Evolutionary conservation across 768 basidiomycete species (phyloP).

Genomic region (Crucibulum laeve): DNA sequence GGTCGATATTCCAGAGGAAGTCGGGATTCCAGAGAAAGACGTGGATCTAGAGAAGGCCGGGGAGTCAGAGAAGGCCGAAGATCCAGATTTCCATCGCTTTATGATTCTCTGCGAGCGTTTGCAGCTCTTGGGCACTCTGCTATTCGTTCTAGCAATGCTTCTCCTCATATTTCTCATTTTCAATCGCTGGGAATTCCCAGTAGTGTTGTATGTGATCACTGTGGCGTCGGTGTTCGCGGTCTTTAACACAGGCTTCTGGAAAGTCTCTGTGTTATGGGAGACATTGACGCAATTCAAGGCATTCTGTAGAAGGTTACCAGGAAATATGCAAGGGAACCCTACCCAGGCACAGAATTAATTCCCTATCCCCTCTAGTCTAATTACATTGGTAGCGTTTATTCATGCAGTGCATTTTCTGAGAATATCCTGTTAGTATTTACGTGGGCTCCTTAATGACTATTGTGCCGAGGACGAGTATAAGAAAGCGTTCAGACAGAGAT

Average conservation of each 20-base stretch:
- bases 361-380: too few species aligned
- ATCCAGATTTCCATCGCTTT: conserved; percentile 4
- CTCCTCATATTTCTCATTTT: conserved; percentile 5
- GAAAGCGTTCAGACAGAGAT: too few species aligned
- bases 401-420: too few species aligned
- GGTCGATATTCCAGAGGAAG: too few species aligned
- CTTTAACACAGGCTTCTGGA: conserved; percentile 1
- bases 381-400: too few species aligned
- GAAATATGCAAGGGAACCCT: not conserved
- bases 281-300: not conserved
- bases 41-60: too few species aligned
- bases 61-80: too few species aligned
- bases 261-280: not conserved
- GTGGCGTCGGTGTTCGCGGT: not conserved
- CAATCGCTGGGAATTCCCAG: not conserved
- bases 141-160: conserved; percentile 4
- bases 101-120: conserved; percentile 7
- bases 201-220: not conserved
- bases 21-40: too few species aligned
- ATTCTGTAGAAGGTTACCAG: not conserved
- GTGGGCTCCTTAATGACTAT: too few species aligned
- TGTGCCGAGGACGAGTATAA: too few species aligned
- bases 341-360: too few species aligned
- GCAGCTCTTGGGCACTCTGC: conserved; percentile 4
- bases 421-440: too few species aligned